Base-by-base conservation (phyloP, 495 filamentous ascomycete genomes). In the Annulohypoxylon maeteangense region DNA sequence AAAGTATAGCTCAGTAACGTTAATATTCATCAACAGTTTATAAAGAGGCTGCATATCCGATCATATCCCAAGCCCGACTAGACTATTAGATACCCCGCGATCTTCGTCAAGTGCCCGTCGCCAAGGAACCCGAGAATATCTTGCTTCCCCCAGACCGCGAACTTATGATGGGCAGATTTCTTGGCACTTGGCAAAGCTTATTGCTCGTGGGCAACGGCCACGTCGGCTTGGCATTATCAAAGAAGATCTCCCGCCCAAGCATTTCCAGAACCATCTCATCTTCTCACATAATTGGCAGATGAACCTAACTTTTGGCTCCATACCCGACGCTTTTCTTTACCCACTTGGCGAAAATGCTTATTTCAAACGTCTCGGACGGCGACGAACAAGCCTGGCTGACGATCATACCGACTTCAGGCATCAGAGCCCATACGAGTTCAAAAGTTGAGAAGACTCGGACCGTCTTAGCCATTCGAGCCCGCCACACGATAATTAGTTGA, bases 171-270 rank as follows among this genome's bases (percentile, higher is more conserved):
- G 47, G 50, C 69, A 48, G 16, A 12, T 55, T 55, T 51, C 70
- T 65, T 64, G 65, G 44, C 60, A 36, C 75, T 77, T 77, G 75
- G 75, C 75, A 77, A 77, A 76, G 75, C 75, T 77, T 77, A 63
- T 77, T 74, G 70, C 70, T 71, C 75, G 70, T 77, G 73, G 75
- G 55, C 34, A 45, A 10, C 40, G 40, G 40, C 40, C 40, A 44
- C 40, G 40, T 62, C 25, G 55, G 4, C 73, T 77, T 75, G 73
- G 75, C 73, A 69, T 67, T 51, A 67, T 72, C 59, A 60, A 72
- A 60, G 7, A 55, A 64, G 60, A 65, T 62, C 70, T 72, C 55
- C 65, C 60, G 55, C 58, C 23, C 32, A 27, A 38, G 18, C 51
- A 42, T 36, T 36, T 42, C 32, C 31, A 32, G 44, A 22, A 22